These are phyloP conservation scores for Paraphaeosphaeria sporulosa DNA, from an alignment of 2,329 filamentous ascomycete genomes.

Conservation along the genomic window DNA sequence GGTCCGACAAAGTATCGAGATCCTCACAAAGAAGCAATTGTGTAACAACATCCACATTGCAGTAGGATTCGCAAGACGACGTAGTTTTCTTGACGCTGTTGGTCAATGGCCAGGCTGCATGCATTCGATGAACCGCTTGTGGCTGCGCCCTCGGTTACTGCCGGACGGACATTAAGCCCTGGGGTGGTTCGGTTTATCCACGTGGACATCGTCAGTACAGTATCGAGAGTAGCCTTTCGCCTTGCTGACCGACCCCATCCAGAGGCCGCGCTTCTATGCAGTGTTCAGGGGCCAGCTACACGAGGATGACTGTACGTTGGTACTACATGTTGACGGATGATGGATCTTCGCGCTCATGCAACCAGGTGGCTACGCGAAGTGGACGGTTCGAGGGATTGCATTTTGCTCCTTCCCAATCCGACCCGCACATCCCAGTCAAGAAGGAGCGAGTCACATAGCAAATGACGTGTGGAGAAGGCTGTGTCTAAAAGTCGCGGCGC, in stretches of 20 bases:
- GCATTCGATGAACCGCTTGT: not conserved
- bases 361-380: constrained; percentile 15
- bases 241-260: not conserved
- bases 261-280: constrained; percentile 6
- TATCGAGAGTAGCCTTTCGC: not conserved
- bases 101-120: not conserved
- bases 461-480: constrained; percentile 14
- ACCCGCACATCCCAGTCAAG: constrained; percentile 18
- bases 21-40: not conserved
- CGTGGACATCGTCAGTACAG: not conserved
- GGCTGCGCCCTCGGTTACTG: not conserved
- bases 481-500: constrained; percentile 43
- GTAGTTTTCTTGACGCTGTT: not conserved
- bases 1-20: not conserved
- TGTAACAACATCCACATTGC: not conserved
- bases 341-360: constrained; percentile 9
- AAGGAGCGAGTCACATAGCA: constrained; percentile 18
- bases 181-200: not conserved
- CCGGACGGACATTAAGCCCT: not conserved
- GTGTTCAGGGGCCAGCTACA: constrained; percentile 13
- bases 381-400: constrained; percentile 1
- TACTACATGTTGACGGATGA: constrained; percentile 1
- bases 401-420: constrained; percentile 19
- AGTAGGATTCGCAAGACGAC: not conserved
- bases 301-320: not conserved